Evolutionary conservation across 192 early-diverging fungal species (phyloP), one percentile per base, ranked within the genome.

Genomic region (Mortierella alpina): DNA sequence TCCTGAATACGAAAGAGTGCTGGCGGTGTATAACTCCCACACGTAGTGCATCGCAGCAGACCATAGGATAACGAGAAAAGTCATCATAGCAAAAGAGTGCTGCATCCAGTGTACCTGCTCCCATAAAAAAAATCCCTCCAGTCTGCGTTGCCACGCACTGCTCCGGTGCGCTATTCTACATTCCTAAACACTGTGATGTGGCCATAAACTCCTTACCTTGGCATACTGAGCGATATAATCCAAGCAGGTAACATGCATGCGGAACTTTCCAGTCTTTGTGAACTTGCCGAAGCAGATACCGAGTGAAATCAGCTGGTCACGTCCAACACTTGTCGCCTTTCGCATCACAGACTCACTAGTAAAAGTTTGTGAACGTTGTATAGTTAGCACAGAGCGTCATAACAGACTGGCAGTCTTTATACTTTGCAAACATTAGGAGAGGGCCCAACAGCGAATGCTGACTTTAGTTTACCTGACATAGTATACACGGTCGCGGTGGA

Each of bases 241-340:
- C 58, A 99, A 88, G 48, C 92, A 91, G 20, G 98, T 99, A 63
- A 99, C 95, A 71, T 96, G 93, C 76, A 99, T 86, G 62, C 92
- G 91, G 86, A 99, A 99, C 87, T 98, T 97, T 63, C 96, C 92
- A 45, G 97, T 94, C 89, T 99, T 98, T 67, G 97, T 95, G 75
- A 98, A 98, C 85, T 98, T 98, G 66, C 98, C 98, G 89, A 99
- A 99, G 86, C 96, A 97, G n/a, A 94, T 89, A 51, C 98, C 98
- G 44, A 98, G 87, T 8, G 96, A 94, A 54, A 95, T 87, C 61
- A 99, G 86, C 72, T 97, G 90, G 82, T 95, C 93, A 45, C 96
- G 91, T 42, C 91, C 92, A 62, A 98, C 87, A 56, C 88, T 90
- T 8, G 88, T 91, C 22, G 98, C 94, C 75, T 90, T 88, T 57